Base-by-base conservation (phyloP, 116 monocot species). In the Dioscorea cayenensis region DNA sequence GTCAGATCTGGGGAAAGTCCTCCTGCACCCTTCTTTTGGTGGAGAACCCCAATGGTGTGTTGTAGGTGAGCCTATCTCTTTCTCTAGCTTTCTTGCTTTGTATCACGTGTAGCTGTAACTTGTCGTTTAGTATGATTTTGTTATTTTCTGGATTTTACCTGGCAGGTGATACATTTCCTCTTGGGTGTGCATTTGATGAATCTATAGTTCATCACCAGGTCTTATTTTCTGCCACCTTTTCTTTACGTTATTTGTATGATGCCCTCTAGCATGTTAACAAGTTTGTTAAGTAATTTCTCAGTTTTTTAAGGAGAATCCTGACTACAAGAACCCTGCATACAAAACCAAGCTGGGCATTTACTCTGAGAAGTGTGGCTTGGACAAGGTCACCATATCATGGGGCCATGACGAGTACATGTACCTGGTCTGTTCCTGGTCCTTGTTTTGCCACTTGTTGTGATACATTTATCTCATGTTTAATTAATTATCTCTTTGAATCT, bases 351-450 rank as follows among this genome's bases (percentile, higher is more conserved):
- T 79, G 37, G 85, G 85, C 5, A 69, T 82, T 36, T 85, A 85
- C 66, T 43, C 20, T 0, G 79, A 85, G 76, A 76, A 76, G 36
- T 85, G 85, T 27, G 85, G 85, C 4, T 67, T 85, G 6, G 79
- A 82, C 66, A 76, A 79, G 2, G 82, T 85, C 13, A 76, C 72
- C 20, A 85, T 85, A 75, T 85, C 85, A 1, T 85, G 78, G 73
- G 85, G 85, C 19, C 85, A 85, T 48, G 85, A 85, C 65, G 82
- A 85, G 66, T 85, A 85, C 76, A 85, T 85, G 85, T 79, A 82
- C 48, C 70, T 82, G 85, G 85, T 85, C 7, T 6, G 68, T 63
- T 43, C 43, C 43, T 43, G 43, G 43, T 43, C 43, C 43, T 12
- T 49, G 14, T 29, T 23, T 10, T 12, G 9, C 70, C 22, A n/a